Percentiles rank a stretch among this genome's conserved stretches.
Evolutionary conservation across 2,329 filamentous ascomycete species (phyloP).

Genomic region (Trichoderma sp.): DNA sequence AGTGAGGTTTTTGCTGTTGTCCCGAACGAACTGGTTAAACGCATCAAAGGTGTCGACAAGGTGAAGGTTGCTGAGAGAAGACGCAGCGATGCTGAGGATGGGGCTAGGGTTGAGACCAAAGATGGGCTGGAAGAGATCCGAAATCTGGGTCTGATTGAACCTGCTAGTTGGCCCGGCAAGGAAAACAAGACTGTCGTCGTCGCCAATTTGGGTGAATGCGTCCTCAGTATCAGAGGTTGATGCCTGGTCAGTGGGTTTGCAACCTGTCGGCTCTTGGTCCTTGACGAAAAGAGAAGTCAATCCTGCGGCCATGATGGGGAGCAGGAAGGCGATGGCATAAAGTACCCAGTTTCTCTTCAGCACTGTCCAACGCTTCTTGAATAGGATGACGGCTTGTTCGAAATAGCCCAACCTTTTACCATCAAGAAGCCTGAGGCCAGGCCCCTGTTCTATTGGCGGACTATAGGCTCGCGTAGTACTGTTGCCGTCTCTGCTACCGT

Average conservation of each 20-base stretch:
- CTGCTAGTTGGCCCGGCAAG: slow-evolving; percentile 37
- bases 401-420: slow-evolving; percentile 67
- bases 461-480: slow-evolving; percentile 25
- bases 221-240: slow-evolving; percentile 40
- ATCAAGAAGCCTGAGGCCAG: slow-evolving; percentile 57
- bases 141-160: slow-evolving; percentile 33
- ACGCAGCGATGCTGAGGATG: slow-evolving; percentile 2
- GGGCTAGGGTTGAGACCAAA: slow-evolving; percentile 30
- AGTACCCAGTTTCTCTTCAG: slow-evolving; percentile 75
- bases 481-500: slow-evolving; percentile 25
- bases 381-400: slow-evolving; percentile 69
- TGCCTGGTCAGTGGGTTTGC: slow-evolving; percentile 48
- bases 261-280: slow-evolving; percentile 49
- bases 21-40: slow-evolving; percentile 64
- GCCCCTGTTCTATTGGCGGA: slow-evolving; percentile 24
- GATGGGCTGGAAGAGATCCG: slow-evolving; percentile 40
- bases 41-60: slow-evolving; percentile 61
- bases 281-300: slow-evolving; percentile 74
- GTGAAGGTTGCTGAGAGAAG: slow-evolving; percentile 37
- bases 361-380: slow-evolving; percentile 73
- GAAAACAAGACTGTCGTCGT: slow-evolving; percentile 27
- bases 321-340: slow-evolving; percentile 68
- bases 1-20: slow-evolving; percentile 63
- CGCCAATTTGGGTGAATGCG: slow-evolving; percentile 37
- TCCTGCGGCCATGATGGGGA: slow-evolving; percentile 76